Evolutionary conservation across 176 grass and related monocot species (phyloP), one percentile per base, ranked within the genome.

Genomic region (Raddia distichophylla): DNA sequence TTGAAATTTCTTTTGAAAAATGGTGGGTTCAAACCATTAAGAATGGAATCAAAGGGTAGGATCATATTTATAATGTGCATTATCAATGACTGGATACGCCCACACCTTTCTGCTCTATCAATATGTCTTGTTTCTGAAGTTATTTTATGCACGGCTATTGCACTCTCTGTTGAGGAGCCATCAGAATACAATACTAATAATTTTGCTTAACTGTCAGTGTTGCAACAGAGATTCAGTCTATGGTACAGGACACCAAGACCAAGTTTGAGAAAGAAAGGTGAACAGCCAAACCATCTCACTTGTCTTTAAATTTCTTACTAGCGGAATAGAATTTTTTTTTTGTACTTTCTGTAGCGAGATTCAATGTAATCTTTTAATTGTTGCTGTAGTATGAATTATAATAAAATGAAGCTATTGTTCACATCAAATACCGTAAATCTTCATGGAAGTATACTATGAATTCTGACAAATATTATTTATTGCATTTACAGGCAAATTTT

Each of bases 181-280:
- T 40, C 5, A 53, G n/a, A 54, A 19, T 74, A 47, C 51, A 34
- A 48, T 7, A n/a, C 47, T 85, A 59, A 87, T 46, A 50, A 11
- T 18, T 87, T 76, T 62, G 34, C 18, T 43, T 92, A 33, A 79
- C 62, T 75, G 80, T 59, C 90, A 98, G 95, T 71, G 88, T 91
- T 67, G 88, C 93, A 78, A 69, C 81, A 84, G 89, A 93, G 64
- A 91, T 98, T 84, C 84, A 78, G 35, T 73, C 75, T 51, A 87
- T 90, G 81, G 67, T 90, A 64, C 78, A 93, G 49, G 92, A 93
- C 85, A 84, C 86, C 72, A 95, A 91, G 84, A 82, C 82, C 74
- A 95, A 91, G 67, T 80, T 78, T 71, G 88, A 88, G 64, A 95
- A 95, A 67, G 90, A 95, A 56, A 95, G 95, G 95, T 91, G 90